phyloP scores from a whole-genome alignment of 306 rosid genomes.

The Vigna trinervia region DNA sequence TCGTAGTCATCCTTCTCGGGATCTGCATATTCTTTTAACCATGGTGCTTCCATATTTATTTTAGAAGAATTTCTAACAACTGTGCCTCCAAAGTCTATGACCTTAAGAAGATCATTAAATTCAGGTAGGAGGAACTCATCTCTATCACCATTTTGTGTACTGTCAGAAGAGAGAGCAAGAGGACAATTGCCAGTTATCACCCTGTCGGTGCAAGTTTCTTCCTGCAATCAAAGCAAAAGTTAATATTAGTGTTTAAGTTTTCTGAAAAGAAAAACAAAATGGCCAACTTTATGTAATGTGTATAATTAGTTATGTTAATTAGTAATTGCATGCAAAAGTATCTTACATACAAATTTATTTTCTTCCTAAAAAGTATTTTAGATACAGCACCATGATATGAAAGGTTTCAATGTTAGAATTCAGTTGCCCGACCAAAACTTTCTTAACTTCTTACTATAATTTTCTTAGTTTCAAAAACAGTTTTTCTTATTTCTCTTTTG shows the following conservation, averaged over 20 bases:
- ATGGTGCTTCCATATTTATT: conserved; percentile 48
- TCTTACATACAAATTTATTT: background rate
- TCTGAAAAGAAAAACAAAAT: background rate
- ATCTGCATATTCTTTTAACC: conserved; percentile 40
- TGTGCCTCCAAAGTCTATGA: conserved; percentile 54
- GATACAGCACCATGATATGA: background rate
- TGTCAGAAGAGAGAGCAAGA: conserved; percentile 41
- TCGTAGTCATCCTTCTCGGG: conserved; percentile 62
- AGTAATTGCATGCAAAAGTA: background rate
- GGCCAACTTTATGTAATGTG: conserved; percentile 13
- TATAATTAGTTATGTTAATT: background rate
- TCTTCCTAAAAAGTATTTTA: background rate
- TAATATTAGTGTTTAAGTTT: background rate
- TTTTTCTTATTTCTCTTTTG: background rate
- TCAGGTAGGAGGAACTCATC: conserved; percentile 65
- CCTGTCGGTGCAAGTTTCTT: conserved; percentile 51
- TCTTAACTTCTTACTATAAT: background rate
- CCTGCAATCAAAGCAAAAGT: conserved; percentile 52
- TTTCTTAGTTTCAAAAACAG: background rate
- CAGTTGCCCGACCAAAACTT: background rate
- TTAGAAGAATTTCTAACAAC: conserved; percentile 50
- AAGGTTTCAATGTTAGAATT: conserved; percentile 12
- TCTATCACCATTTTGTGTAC: conserved; percentile 50
- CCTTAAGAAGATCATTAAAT: conserved; percentile 63
- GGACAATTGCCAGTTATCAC: conserved; percentile 42